Evolutionary conservation across 768 basidiomycete genomes (phyloP).

Genomic region (Suillus plorans): DNA sequence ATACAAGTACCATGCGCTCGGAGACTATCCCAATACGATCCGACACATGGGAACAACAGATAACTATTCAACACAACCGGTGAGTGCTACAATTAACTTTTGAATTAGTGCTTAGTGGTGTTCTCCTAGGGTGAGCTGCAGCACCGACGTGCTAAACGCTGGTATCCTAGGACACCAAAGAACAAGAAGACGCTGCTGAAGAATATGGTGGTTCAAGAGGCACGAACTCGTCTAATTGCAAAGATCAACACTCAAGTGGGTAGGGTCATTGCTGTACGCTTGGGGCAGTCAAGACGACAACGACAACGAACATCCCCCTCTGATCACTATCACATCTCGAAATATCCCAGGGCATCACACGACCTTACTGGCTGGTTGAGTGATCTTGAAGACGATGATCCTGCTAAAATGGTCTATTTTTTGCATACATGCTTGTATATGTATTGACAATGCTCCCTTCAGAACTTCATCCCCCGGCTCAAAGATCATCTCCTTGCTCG

Average conservation of each 20-base stretch:
- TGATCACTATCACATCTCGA: slow-evolving; percentile 23
- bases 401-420: slow-evolving; percentile 18
- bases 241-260: slow-evolving; percentile 9
- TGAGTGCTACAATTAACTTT: slow-evolving; percentile 9
- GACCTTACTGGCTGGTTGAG: slow-evolving; percentile 15
- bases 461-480: slow-evolving; percentile 22
- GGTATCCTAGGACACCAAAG: slow-evolving; percentile 38
- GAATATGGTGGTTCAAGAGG: slow-evolving; percentile 29
- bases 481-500: slow-evolving; percentile 22
- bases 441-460: neutral
- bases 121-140: slow-evolving; percentile 35
- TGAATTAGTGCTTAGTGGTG: neutral
- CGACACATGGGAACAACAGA: neutral
- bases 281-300: too few species aligned
- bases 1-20: slow-evolving; percentile 13
- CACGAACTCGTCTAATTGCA: slow-evolving; percentile 16
- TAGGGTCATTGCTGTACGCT: neutral
- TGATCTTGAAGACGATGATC: slow-evolving; percentile 18
- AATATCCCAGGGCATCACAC: slow-evolving; percentile 4
- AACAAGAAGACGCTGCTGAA: slow-evolving; percentile 11
- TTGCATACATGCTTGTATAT: neutral
- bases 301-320: neutral
- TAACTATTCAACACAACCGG: slow-evolving; percentile 31
- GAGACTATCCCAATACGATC: slow-evolving; percentile 4
- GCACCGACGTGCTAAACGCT: slow-evolving; percentile 35